phyloP scores from a whole-genome alignment of 2,329 filamentous ascomycete species.

The Diaporthe batatas region DNA sequence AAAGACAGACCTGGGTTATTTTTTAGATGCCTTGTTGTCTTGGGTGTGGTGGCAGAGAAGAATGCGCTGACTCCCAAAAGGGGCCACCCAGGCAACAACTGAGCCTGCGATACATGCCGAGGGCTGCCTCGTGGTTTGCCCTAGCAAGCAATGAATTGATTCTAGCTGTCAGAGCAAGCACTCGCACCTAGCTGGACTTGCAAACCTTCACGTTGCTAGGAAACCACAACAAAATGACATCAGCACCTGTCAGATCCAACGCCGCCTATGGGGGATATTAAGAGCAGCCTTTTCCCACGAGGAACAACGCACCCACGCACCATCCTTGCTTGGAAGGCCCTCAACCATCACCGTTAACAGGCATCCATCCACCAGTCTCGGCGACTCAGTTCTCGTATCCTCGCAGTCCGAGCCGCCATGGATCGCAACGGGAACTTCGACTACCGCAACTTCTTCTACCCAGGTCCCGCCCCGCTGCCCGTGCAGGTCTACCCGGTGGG shows the following conservation, averaged over 20 bases:
- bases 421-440: conserved; percentile 30
- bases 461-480: conserved; percentile 12
- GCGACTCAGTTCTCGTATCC: no score
- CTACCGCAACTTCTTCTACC: conserved; percentile 32
- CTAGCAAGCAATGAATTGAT: conserved; percentile 2
- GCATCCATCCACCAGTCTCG: no score
- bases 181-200: neutral
- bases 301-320: neutral
- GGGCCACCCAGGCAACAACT: neutral
- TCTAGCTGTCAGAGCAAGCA: neutral
- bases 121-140: conserved; percentile 1
- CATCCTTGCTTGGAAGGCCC: no score
- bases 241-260: neutral
- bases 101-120: neutral
- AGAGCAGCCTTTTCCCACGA: neutral
- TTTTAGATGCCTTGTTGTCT: neutral
- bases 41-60: neutral
- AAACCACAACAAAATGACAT: neutral
- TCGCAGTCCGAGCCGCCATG: neutral
- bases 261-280: neutral
- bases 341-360: neutral
- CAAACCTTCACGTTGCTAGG: neutral
- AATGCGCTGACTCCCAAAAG: neutral
- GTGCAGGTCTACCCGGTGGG: conserved; percentile 26
- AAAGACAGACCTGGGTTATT: neutral